These are phyloP conservation scores for Barnettozyma hawaiiensis DNA, from an alignment of 1,139 yeast species.

Conservation along the genomic window DNA sequence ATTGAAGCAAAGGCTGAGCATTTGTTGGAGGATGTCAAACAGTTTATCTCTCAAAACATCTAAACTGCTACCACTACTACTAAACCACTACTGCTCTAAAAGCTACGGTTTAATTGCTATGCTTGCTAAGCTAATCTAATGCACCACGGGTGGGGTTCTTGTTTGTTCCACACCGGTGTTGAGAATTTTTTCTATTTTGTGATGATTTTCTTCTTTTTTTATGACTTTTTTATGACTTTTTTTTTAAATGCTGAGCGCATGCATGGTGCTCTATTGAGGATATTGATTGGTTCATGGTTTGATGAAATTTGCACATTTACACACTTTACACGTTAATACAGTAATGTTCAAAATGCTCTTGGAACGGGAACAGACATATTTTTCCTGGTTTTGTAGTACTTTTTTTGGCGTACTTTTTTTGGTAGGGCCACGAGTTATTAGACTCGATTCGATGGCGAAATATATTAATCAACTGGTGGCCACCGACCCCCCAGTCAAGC, in stretches of 20 bases:
- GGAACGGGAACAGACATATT: too few species aligned
- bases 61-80: conserved; percentile 3
- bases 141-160: not conserved
- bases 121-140: too few species aligned
- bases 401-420: too few species aligned
- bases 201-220: too few species aligned
- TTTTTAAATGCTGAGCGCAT: not conserved
- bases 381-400: too few species aligned
- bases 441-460: not conserved
- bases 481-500: too few species aligned
- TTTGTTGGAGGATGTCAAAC: conserved; percentile 11
- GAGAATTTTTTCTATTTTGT: not conserved
- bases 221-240: not conserved
- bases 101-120: not conserved
- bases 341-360: too few species aligned
- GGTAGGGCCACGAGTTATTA: not conserved
- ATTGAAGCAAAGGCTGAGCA: conserved; percentile 12
- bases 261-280: not conserved
- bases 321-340: not conserved
- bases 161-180: too few species aligned
- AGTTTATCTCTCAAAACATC: conserved; percentile 11
- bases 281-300: not conserved
- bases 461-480: too few species aligned
- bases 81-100: too few species aligned
- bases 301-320: not conserved